Percentiles rank a stretch among this genome's conserved stretches.
phyloP scores from a whole-genome alignment of 768 basidiomycete species.

The Hericium coralloides region DNA sequence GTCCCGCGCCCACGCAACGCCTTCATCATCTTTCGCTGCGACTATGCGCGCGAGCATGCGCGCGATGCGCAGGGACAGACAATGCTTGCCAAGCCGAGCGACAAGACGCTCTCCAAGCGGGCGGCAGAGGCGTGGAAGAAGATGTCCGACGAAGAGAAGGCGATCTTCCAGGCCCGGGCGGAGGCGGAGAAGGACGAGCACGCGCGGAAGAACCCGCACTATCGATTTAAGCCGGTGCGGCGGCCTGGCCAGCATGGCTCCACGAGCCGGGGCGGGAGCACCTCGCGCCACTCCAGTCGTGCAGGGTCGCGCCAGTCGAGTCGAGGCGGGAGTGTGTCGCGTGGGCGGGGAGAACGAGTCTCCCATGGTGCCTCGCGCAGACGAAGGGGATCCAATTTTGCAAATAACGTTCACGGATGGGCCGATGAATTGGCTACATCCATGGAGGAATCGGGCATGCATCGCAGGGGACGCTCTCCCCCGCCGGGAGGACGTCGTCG shows the following conservation, averaged over 20 bases:
- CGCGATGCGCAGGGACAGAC: conserved; percentile 26
- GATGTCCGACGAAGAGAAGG: conserved; percentile 38
- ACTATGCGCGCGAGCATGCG: conserved; percentile 42
- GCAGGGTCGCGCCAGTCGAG: too few relatives aligned
- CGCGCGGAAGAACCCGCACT: conserved; percentile 47
- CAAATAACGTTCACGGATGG: not conserved
- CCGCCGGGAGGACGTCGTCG: conserved; percentile 3
- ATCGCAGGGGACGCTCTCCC: not conserved
- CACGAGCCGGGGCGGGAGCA: not conserved
- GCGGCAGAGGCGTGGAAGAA: conserved; percentile 70
- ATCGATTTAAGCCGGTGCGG: conserved; percentile 48
- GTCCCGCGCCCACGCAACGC: conserved; percentile 61
- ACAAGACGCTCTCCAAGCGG: conserved; percentile 63
- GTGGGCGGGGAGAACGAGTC: too few relatives aligned
- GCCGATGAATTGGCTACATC: not conserved
- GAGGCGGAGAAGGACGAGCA: conserved; percentile 50
- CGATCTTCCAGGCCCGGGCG: conserved; percentile 44
- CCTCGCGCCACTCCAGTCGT: too few relatives aligned
- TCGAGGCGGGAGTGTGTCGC: too few relatives aligned
- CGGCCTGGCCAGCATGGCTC: not conserved
- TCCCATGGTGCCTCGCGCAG: not conserved
- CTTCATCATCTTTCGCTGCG: conserved; percentile 68
- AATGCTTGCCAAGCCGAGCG: conserved; percentile 13
- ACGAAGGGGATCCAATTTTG: not conserved
- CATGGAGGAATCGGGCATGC: not conserved